Conservation (phyloP, 2,329 filamentous ascomycete genomes). For the Zopfia rhizophila region DNA sequence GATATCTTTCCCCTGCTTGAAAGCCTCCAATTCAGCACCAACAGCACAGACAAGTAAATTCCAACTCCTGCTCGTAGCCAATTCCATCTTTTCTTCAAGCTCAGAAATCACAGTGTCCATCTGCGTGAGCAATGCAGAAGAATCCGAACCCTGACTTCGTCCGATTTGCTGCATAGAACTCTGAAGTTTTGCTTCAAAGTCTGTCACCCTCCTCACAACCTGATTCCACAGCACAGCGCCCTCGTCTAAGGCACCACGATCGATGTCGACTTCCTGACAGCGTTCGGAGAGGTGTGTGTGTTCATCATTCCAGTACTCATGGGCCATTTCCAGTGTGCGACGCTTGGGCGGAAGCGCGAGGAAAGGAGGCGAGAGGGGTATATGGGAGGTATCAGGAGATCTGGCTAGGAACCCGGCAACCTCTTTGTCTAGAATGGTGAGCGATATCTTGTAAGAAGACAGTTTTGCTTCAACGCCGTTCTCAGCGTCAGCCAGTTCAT, state of each 20-base stretch:
- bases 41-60: slow-evolving; percentile 80
- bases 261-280: slow-evolving; percentile 67
- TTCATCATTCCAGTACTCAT: slow-evolving; percentile 75
- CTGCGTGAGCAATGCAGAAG: slow-evolving; percentile 43
- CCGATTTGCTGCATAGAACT: slow-evolving; percentile 58
- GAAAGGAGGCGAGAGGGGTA: slow-evolving; percentile 59
- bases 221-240: slow-evolving; percentile 75
- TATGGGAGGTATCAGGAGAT: slow-evolving; percentile 58
- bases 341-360: slow-evolving; percentile 70
- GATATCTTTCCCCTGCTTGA: slow-evolving; percentile 68
- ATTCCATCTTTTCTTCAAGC: slow-evolving; percentile 64
- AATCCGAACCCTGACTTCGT: slow-evolving; percentile 27
- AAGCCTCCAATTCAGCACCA: slow-evolving; percentile 76
- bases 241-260: slow-evolving; percentile 73
- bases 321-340: slow-evolving; percentile 76
- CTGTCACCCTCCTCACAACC: slow-evolving; percentile 66
- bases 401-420: slow-evolving; percentile 68
- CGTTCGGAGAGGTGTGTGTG: slow-evolving; percentile 65
- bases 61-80: slow-evolving; percentile 73
- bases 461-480: slow-evolving; percentile 76
- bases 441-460: slow-evolving; percentile 74
- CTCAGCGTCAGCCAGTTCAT: slow-evolving; percentile 69
- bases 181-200: slow-evolving; percentile 73
- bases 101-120: slow-evolving; percentile 67
- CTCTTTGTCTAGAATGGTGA: slow-evolving; percentile 73